These are phyloP conservation scores for Kickxella alabastrina DNA, from an alignment of 192 early-diverging fungal genomes.

Conservation along the genomic window DNA sequence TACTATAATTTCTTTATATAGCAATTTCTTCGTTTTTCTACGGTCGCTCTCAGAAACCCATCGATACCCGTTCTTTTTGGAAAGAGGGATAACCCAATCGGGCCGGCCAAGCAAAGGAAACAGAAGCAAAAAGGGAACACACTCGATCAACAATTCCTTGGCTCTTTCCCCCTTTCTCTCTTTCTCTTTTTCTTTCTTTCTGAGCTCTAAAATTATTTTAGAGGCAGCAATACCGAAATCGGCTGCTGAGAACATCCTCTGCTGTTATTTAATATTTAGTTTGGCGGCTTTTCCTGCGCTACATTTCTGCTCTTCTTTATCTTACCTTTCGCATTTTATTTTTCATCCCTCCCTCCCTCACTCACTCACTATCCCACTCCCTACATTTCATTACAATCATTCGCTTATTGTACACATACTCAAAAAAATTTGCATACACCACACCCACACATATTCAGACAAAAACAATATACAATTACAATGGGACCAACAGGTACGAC, in stretches of 20 bases:
- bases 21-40: too few relatives aligned
- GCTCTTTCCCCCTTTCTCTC: background rate
- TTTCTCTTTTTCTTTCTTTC: slow-evolving; percentile 4
- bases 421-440: background rate
- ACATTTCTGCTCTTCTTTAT: background rate
- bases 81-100: too few relatives aligned
- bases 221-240: background rate
- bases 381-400: slow-evolving; percentile 1
- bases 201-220: slow-evolving; percentile 2
- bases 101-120: too few relatives aligned
- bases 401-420: background rate
- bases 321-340: background rate
- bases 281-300: background rate
- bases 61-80: too few relatives aligned
- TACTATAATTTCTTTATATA: too few relatives aligned
- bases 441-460: background rate
- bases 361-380: background rate
- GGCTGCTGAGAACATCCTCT: background rate
- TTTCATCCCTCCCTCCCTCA: background rate
- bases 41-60: too few relatives aligned
- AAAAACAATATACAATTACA: too few relatives aligned
- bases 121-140: slow-evolving; percentile 1
- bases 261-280: background rate
- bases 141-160: slow-evolving; percentile 4
- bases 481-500: too few relatives aligned